Percentiles rank a stretch among this genome's conserved stretches.
Evolutionary conservation across 371 early-diverging fungal species (phyloP).

Genomic region (Rhizopus microsporus): DNA sequence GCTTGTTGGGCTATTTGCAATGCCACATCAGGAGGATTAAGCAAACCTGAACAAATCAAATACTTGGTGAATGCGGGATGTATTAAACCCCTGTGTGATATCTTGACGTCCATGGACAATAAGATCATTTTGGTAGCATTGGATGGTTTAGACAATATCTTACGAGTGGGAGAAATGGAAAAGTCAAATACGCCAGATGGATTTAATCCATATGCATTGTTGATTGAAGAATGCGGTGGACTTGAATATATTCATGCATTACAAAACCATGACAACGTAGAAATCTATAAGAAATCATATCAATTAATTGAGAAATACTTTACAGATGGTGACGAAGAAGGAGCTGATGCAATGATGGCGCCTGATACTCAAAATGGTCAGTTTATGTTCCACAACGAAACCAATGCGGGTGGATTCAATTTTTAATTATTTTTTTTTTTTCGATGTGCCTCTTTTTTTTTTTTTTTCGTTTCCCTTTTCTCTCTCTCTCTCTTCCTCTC

Average conservation of each 20-base stretch:
- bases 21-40: conserved; percentile 92
- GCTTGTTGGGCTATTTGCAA: conserved; percentile 99
- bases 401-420: conserved; percentile 72
- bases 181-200: conserved; percentile 52
- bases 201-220: conserved; percentile 85
- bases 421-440: conserved; percentile 42
- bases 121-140: conserved; percentile 95
- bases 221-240: conserved; percentile 92
- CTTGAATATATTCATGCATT: conserved; percentile 91
- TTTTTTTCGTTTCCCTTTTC: conserved; percentile 9
- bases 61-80: conserved; percentile 91
- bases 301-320: conserved; percentile 95
- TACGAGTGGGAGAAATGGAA: conserved; percentile 92
- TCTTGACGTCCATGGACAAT: conserved; percentile 89
- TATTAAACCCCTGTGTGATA: conserved; percentile 94
- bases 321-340: conserved; percentile 77
- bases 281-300: conserved; percentile 96
- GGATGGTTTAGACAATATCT: conserved; percentile 96
- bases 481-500: not conserved
- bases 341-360: conserved; percentile 41
- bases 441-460: conserved; percentile 74
- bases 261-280: conserved; percentile 88
- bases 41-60: conserved; percentile 86
- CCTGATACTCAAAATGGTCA: conserved; percentile 45
- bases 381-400: conserved; percentile 65